These are phyloP conservation scores for Populus tremula DNA, from an alignment of 345 rosid species.

Conservation along the genomic window DNA sequence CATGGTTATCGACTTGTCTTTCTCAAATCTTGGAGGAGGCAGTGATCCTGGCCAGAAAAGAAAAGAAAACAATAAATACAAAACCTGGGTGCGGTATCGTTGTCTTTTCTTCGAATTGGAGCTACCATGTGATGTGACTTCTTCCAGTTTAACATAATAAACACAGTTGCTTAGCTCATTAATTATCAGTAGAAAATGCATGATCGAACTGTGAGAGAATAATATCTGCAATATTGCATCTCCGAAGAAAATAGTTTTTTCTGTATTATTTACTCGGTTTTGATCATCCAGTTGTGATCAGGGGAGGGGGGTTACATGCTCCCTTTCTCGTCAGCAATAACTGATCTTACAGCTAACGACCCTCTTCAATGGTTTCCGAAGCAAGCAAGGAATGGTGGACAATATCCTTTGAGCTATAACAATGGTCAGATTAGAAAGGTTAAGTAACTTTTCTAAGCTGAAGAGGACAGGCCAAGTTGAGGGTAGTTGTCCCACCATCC, in stretches of 20 bases:
- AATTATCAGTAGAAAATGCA: too few relatives aligned
- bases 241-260: neutral
- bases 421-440: neutral
- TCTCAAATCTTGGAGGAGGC: neutral
- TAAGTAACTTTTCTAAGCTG: neutral
- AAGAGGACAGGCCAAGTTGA: conserved; percentile 1
- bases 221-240: neutral
- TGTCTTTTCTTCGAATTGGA: too few relatives aligned
- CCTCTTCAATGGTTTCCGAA: too few relatives aligned
- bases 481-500: neutral
- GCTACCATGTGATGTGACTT: too few relatives aligned
- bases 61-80: too few relatives aligned
- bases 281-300: neutral
- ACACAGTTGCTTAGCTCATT: too few relatives aligned
- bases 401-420: neutral
- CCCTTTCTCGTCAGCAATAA: neutral
- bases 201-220: too few relatives aligned
- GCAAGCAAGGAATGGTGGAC: neutral
- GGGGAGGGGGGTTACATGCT: neutral
- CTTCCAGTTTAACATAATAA: too few relatives aligned
- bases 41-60: too few relatives aligned
- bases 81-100: too few relatives aligned
- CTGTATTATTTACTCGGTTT: neutral
- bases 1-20: neutral
- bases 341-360: too few relatives aligned